These are phyloP conservation scores for Petunia axillaris DNA, from an alignment of 257 asterid genomes.

Conservation along the genomic window DNA sequence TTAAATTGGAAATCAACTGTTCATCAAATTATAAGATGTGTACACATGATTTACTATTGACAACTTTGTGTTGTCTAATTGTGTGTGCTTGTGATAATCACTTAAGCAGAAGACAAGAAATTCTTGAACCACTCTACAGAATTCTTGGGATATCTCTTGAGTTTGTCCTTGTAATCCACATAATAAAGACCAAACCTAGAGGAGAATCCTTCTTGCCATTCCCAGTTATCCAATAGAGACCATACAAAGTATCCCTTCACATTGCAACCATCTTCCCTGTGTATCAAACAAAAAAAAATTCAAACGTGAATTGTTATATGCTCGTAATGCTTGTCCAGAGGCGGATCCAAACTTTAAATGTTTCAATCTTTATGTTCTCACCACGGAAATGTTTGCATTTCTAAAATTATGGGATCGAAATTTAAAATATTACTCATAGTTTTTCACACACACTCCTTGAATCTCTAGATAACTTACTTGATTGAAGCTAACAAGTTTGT, in stretches of 20 bases:
- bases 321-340: no score
- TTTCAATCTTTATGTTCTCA: no score
- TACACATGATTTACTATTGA: no score
- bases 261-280: slow-evolving; percentile 86
- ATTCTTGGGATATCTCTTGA: slow-evolving; percentile 75
- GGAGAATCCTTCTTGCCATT: slow-evolving; percentile 75
- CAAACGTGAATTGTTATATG: background rate
- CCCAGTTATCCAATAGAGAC: slow-evolving; percentile 94
- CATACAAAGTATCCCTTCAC: slow-evolving; percentile 83
- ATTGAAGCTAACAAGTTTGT: slow-evolving; percentile 62
- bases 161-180: slow-evolving; percentile 71
- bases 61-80: no score
- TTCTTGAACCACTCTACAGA: slow-evolving; percentile 88
- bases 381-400: no score
- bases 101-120: slow-evolving; percentile 39
- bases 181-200: slow-evolving; percentile 78
- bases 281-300: background rate
- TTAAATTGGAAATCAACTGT: no score
- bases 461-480: slow-evolving; percentile 47
- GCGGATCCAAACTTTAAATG: no score
- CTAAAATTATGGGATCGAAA: no score
- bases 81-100: no score
- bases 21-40: no score
- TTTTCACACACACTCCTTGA: background rate
- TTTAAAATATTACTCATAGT: no score